Evolutionary conservation across 495 filamentous ascomycete genomes (phyloP), one percentile per base, ranked within the genome.

Genomic region (Penicillium silybi): DNA sequence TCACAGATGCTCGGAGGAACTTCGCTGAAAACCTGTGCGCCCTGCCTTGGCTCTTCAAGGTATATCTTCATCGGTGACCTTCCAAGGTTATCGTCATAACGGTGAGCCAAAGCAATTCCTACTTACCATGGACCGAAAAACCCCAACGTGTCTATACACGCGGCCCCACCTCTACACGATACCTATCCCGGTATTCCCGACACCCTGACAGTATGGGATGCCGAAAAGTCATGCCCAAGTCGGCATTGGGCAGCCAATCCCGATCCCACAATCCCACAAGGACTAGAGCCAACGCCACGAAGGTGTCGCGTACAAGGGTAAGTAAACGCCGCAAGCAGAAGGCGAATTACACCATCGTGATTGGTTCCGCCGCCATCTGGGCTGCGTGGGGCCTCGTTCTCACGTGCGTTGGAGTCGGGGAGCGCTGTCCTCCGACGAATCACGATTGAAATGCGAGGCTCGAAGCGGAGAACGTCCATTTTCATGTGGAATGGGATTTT

Each of bases 361-460:
- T 63, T 63, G 56, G 60, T 38, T 9, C 16, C 17, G 13, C 23
- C 29, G 23, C 4, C 32, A 44, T 46, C 48, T 41, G 39, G 23
- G 46, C 45, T 13, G 37, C 46, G 29, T 46, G 61, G 56, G 56
- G 54, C 52, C 47, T 37, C 20, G 32, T 19, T 19, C 26, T 62
- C 62, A 65, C 62, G 62, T 62, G 62, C 32, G 45, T 44, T 43
- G 32, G 23, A 41, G 35, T 29, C 40, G 39, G 41, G 62, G 62
- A 65, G 62, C 62, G 54, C 62, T 59, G 62, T 65, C 57, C 56
- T 65, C 62, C 62, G 62, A 53, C 58, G 54, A 61, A 61, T 61
- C 57, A 53, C 42, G 25, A 3, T 23, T 5, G 11, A 44, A n/a
- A 32, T 18, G 37, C 37, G 37, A n/a, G 37, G 18, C 11, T 32